Conservation (phyloP, 106 monocot genomes). For the Posidonia australis region DNA sequence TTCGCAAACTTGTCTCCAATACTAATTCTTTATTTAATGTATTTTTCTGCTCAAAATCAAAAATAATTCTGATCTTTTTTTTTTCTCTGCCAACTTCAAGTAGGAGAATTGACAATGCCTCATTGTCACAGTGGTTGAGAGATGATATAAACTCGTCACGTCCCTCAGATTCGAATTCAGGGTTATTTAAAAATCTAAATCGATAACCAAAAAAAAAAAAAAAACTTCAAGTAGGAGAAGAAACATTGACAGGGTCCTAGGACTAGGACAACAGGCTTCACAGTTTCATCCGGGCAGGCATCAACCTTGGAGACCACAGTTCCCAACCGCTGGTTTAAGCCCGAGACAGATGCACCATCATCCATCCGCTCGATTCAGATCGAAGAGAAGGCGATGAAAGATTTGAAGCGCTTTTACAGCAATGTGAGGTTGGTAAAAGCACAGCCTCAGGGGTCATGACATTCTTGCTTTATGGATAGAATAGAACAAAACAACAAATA, state of each 20-base stretch:
- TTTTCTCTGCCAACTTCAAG: constrained; percentile 1
- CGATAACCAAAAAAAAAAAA: too few relatives aligned
- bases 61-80: not conserved
- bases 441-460: constrained; percentile 18
- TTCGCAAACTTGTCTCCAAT: too few relatives aligned
- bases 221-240: constrained; percentile 51
- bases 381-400: constrained; percentile 92
- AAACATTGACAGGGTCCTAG: constrained; percentile 72
- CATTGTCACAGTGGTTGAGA: too few relatives aligned
- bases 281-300: constrained; percentile 20
- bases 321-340: constrained; percentile 93
- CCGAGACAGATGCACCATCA: constrained; percentile 73
- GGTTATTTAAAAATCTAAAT: too few relatives aligned
- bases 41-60: not conserved
- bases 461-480: not conserved
- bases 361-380: constrained; percentile 93
- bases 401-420: constrained; percentile 85
- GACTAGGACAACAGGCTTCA: constrained; percentile 56
- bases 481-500: not conserved
- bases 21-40: too few relatives aligned
- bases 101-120: too few relatives aligned
- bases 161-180: too few relatives aligned
- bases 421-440: constrained; percentile 69
- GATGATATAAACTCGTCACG: too few relatives aligned
- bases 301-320: constrained; percentile 31